Conservation (phyloP, 1,139 yeast genomes). For the Spathaspora sp. region DNA sequence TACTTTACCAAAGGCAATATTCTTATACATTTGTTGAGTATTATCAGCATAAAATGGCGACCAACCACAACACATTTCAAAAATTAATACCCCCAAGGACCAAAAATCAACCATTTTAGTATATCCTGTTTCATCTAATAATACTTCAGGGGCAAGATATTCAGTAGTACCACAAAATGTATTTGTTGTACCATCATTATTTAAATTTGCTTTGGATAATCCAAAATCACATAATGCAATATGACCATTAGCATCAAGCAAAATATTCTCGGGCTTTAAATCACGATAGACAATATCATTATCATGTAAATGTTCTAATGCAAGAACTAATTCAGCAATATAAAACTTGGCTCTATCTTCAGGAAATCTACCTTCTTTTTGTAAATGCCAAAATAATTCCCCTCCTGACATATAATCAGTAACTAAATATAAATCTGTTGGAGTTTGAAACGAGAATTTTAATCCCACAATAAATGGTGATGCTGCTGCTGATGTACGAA, state of each 20-base stretch:
- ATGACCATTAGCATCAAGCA: conserved; percentile 94
- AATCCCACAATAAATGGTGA: conserved; percentile 91
- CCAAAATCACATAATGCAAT: conserved; percentile 97
- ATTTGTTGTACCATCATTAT: conserved; percentile 88
- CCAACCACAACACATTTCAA: conserved; percentile 98
- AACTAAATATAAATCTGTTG: conserved; percentile 84
- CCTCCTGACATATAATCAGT: conserved; percentile 99
- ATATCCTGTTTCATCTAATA: conserved; percentile 80
- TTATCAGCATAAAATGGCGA: conserved; percentile 98
- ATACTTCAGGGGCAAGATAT: conserved; percentile 78
- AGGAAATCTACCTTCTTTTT: conserved; percentile 88
- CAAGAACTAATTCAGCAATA: conserved; percentile 90
- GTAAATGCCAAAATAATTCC: conserved; percentile 95
- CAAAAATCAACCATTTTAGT: conserved; percentile 87
- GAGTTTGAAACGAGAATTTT: conserved; percentile 94
- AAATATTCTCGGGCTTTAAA: conserved; percentile 89
- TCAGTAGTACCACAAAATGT: conserved; percentile 98
- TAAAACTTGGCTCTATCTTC: conserved; percentile 95
- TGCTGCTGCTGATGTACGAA: conserved; percentile 80
- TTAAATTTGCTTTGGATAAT: conserved; percentile 85
- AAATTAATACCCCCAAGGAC: conserved; percentile 79
- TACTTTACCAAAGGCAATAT: conserved; percentile 96
- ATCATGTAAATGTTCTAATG: conserved; percentile 88
- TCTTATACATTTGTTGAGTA: conserved; percentile 97
- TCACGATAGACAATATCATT: conserved; percentile 93